A percentile compares a stretch with the other conserved stretches of the same genome.
phyloP scores from a whole-genome alignment of 208 protist genomes.

The Trichomonas vaginalis region DNA sequence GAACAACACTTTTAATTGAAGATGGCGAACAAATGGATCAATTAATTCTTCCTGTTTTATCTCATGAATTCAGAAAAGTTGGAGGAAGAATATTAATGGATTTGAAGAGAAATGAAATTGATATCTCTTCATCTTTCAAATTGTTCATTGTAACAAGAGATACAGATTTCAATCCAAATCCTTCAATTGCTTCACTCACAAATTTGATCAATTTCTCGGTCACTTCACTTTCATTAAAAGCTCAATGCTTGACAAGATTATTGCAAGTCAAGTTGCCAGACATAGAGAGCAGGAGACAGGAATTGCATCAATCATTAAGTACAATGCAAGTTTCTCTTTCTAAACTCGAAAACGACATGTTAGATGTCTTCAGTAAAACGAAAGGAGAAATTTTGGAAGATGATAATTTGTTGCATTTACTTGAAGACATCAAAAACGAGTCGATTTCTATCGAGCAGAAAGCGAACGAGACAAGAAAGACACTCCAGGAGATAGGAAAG shows the following conservation, averaged over 20 bases:
- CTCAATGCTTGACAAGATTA: slow-evolving; percentile 67
- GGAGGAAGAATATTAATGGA: slow-evolving; percentile 74
- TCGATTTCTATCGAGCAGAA: slow-evolving; percentile 59
- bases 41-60: slow-evolving; percentile 87
- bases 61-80: slow-evolving; percentile 73
- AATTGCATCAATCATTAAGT: slow-evolving; percentile 72
- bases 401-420: slow-evolving; percentile 68
- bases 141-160: slow-evolving; percentile 87
- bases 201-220: slow-evolving; percentile 96
- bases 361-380: slow-evolving; percentile 67
- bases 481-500: slow-evolving; percentile 60
- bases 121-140: slow-evolving; percentile 80
- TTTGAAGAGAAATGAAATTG: slow-evolving; percentile 84
- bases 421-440: slow-evolving; percentile 77
- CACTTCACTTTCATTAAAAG: slow-evolving; percentile 72
- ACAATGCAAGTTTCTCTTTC: slow-evolving; percentile 73
- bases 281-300: slow-evolving; percentile 64
- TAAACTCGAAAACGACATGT: slow-evolving; percentile 75
- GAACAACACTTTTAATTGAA: slow-evolving; percentile 88
- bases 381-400: slow-evolving; percentile 83
- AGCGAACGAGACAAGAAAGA: slow-evolving; percentile 64
- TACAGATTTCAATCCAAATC: slow-evolving; percentile 68
- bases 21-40: slow-evolving; percentile 96
- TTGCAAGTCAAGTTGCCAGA: slow-evolving; percentile 76
- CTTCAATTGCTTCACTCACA: slow-evolving; percentile 76